phyloP scores from a whole-genome alignment of 805 yeast genomes.

The Yueomyces sp. region DNA sequence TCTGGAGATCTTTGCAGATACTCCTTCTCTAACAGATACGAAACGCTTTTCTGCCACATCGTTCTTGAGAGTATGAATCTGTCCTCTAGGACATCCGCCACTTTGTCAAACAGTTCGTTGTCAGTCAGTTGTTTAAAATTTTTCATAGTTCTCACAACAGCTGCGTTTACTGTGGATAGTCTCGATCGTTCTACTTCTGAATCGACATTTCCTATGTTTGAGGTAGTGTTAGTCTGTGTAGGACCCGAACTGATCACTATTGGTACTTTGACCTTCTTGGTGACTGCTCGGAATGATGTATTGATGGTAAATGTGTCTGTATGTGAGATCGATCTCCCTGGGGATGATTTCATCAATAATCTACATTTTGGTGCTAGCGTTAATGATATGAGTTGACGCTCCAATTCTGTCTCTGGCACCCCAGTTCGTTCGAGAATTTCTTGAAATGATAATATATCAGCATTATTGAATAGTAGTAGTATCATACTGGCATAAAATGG shows the following conservation, averaged over 20 bases:
- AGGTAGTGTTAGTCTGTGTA: background rate
- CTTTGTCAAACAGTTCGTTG: conserved; percentile 54
- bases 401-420: conserved; percentile 61
- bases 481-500: conserved; percentile 73
- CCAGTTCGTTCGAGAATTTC: conserved; percentile 54
- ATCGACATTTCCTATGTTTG: conserved; percentile 19
- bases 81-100: conserved; percentile 41
- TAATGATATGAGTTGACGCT: conserved; percentile 68
- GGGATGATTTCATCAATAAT: conserved; percentile 60
- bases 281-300: conserved; percentile 52
- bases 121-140: conserved; percentile 48
- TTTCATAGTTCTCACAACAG: conserved; percentile 81
- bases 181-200: conserved; percentile 44
- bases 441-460: conserved; percentile 37
- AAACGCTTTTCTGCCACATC: conserved; percentile 59
- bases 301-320: conserved; percentile 58
- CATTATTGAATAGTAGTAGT: conserved; percentile 57
- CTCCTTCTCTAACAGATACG: conserved; percentile 66
- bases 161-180: conserved; percentile 63
- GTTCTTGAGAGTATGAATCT: conserved; percentile 60
- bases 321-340: conserved; percentile 54
- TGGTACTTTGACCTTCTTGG: conserved; percentile 53
- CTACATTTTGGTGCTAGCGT: conserved; percentile 74
- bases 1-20: conserved; percentile 61
- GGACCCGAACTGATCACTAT: background rate